Conservation (phyloP, 495 filamentous ascomycete genomes). For the Penicillium desertorum region DNA sequence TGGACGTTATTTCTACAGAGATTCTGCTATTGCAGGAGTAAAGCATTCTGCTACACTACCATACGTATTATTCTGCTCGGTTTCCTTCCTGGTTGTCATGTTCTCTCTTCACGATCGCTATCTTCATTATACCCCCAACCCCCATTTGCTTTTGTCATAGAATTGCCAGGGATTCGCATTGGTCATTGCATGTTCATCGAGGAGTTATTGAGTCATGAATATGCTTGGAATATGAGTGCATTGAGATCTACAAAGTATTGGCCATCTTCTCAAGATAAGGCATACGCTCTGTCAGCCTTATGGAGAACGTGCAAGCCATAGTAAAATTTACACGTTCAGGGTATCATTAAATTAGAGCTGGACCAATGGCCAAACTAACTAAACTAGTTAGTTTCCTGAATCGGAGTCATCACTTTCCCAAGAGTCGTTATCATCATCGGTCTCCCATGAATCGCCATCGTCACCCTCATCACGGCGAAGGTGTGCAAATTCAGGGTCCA, state of each 20-base stretch:
- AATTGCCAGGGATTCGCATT: constrained; percentile 10
- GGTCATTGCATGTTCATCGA: constrained; percentile 14
- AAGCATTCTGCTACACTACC: constrained; percentile 10
- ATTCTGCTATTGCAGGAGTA: constrained; percentile 46
- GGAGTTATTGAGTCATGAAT: constrained; percentile 10
- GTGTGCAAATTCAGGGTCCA: constrained; percentile 18
- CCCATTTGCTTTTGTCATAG: constrained; percentile 16
- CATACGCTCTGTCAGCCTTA: background rate
- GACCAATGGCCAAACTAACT: background rate
- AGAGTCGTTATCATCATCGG: background rate
- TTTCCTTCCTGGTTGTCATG: background rate
- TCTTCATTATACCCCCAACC: constrained; percentile 18
- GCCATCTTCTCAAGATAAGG: background rate
- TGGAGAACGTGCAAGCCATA: background rate
- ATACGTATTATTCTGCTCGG: background rate
- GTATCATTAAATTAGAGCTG: background rate
- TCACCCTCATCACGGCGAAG: background rate
- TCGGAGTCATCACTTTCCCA: background rate
- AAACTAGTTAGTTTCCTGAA: background rate
- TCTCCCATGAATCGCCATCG: background rate
- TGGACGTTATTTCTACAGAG: constrained; percentile 22
- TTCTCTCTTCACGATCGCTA: constrained; percentile 1
- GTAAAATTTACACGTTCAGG: background rate
- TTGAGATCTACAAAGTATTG: background rate
- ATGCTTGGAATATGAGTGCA: background rate